Base-by-base conservation (phyloP, 257 asterid genomes). In the Henckelia pumila region DNA sequence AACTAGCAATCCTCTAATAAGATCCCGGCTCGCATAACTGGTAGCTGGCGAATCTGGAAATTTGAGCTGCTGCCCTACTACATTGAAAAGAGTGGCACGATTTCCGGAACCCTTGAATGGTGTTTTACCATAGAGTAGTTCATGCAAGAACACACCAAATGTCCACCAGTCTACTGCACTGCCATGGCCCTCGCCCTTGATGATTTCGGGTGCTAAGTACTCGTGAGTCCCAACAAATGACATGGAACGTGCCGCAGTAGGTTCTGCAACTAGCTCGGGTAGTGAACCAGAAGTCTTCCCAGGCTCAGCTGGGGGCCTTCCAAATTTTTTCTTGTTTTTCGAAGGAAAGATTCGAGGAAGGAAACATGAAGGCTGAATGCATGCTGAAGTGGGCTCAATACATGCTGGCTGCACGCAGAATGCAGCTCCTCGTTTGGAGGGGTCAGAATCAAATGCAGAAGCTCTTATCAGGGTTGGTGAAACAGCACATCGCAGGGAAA, bases 91-190 rank as follows among this genome's bases (percentile, higher is more conserved):
- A n/a, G 85, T 81, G 8, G 85, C 85, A 7, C 81, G 77, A 32
- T 81, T 47, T 47, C 55, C 55, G 20, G 55, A 47, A 17, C 55
- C 55, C 55, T 47, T 47, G 55, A 47, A 47, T 75, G 85, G 85
- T 25, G 83, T 81, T 70, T 78, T 81, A 22, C 85, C 85, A 35
- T 81, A 81, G 8, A 81, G 73, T 59, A 81, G 68, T 64, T 81
- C 85, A 5, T 81, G 80, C 60, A 81, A 73, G 74, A 81, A 81
- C 57, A 81, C 63, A 21, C 85, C 85, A 30, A 77, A 81, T 17
- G 85, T 81, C 85, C 85, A 81, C 85, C 85, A 81, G 59, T 81
- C 85, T 21, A 81, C 85, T 7, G 83, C 83, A 72, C 83, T 81
- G 47, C 85, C 85, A 66, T 81, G 85, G 70, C 85, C 85, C 73